Percentiles rank a stretch among this genome's conserved stretches.
phyloP scores from a whole-genome alignment of 148 eudicot species.

The Polygonum maritimum region DNA sequence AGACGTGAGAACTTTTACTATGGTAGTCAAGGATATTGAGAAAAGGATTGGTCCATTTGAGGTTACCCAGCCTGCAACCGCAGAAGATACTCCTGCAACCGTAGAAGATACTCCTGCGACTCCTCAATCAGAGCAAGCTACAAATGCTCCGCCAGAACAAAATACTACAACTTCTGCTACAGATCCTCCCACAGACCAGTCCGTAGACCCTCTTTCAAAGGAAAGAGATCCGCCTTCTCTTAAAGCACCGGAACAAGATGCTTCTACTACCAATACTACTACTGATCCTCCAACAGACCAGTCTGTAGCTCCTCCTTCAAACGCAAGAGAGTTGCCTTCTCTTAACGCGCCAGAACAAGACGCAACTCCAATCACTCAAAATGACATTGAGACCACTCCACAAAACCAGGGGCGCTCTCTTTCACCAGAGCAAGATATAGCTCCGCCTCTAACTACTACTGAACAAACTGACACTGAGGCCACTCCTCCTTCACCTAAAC shows the following conservation, averaged over 20 bases:
- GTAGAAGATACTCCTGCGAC: constrained; percentile 10
- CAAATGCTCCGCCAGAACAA: neutral
- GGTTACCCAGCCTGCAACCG: constrained; percentile 13
- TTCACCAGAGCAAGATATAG: neutral
- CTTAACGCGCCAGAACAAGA: too few species aligned
- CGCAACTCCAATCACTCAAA: too few species aligned
- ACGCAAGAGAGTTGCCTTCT: neutral
- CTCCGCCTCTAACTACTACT: neutral
- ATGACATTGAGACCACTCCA: too few species aligned
- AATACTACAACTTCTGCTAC: neutral
- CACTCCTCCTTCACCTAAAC: neutral
- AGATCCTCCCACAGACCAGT: neutral
- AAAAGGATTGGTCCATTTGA: constrained; percentile 51
- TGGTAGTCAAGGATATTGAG: constrained; percentile 51
- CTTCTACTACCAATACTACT: neutral
- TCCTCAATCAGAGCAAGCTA: constrained; percentile 5
- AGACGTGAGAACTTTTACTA: constrained; percentile 58
- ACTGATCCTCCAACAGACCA: neutral
- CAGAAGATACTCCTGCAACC: too few species aligned
- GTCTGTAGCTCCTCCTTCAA: constrained; percentile 2
- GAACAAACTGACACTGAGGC: neutral
- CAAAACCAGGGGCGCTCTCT: neutral
- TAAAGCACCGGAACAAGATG: too few species aligned
- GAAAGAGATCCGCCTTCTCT: neutral
- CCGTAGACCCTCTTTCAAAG: neutral